Percentiles rank a stretch among this genome's conserved stretches.
Evolutionary conservation across 768 basidiomycete species (phyloP).

Genomic region (Lentinula aciculospora): DNA sequence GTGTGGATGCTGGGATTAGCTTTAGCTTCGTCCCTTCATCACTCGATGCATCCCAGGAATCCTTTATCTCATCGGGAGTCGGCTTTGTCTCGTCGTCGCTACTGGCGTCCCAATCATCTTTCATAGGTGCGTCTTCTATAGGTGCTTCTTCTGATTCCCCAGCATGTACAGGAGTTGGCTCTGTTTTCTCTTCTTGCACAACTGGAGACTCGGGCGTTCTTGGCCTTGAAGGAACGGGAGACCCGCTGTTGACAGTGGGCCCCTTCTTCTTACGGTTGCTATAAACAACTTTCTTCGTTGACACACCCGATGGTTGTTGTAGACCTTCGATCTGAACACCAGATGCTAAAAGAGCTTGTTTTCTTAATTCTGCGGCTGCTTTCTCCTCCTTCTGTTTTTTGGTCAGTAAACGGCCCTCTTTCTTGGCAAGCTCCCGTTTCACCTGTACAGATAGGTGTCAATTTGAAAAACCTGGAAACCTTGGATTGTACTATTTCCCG

Average conservation of each 20-base stretch:
- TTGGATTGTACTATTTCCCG: conserved; percentile 3
- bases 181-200: not conserved
- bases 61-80: conserved; percentile 27
- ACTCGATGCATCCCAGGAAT: conserved; percentile 47
- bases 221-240: conserved; percentile 52
- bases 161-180: conserved; percentile 15
- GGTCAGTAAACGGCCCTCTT: conserved; percentile 92
- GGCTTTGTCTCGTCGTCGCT: conserved; percentile 45
- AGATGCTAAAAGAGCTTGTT: conserved; percentile 83
- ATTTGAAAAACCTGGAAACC: not conserved
- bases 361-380: conserved; percentile 85
- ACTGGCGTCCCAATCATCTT: conserved; percentile 68
- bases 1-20: conserved; percentile 18
- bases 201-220: conserved; percentile 35
- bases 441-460: conserved; percentile 39
- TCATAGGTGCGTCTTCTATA: conserved; percentile 29
- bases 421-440: conserved; percentile 85
- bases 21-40: conserved; percentile 26
- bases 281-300: conserved; percentile 75
- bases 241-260: conserved; percentile 42
- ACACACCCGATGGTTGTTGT: conserved; percentile 45
- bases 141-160: conserved; percentile 21
- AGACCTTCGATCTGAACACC: conserved; percentile 90
- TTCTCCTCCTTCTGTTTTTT: conserved; percentile 96
- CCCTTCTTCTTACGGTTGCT: conserved; percentile 79